phyloP scores from a whole-genome alignment of 2,329 filamentous ascomycete genomes.

The Moelleriella libera region DNA sequence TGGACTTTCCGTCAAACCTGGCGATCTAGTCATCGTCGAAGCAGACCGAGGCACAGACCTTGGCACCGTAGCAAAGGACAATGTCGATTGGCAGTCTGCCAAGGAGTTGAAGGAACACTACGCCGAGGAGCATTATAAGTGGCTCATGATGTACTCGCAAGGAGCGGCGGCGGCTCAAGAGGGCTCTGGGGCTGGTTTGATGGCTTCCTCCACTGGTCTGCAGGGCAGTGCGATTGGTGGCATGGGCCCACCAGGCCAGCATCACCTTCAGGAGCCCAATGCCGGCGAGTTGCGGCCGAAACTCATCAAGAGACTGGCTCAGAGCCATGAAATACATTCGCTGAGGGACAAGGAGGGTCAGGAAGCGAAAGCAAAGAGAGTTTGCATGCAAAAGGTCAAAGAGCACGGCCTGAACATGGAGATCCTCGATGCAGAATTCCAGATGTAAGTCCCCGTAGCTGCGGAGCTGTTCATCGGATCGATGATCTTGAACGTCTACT shows the following conservation, averaged over 20 bases:
- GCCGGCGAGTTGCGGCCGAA: conserved; percentile 79
- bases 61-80: conserved; percentile 79
- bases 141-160: conserved; percentile 97
- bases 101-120: conserved; percentile 85
- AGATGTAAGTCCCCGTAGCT: conserved; percentile 56
- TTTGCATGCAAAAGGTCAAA: conserved; percentile 91
- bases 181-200: conserved; percentile 44
- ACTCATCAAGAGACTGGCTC: conserved; percentile 89
- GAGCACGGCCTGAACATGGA: conserved; percentile 96
- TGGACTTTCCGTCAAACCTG: conserved; percentile 75
- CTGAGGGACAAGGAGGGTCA: conserved; percentile 93
- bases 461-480: background rate
- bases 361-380: conserved; percentile 91
- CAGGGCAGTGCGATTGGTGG: conserved; percentile 61
- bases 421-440: conserved; percentile 95
- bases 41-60: conserved; percentile 93
- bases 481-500: conserved; percentile 4
- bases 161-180: conserved; percentile 52
- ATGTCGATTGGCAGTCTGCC: conserved; percentile 76
- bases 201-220: conserved; percentile 48
- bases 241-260: conserved; percentile 62
- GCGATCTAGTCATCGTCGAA: conserved; percentile 93
- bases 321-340: conserved; percentile 77
- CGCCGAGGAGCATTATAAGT: conserved; percentile 90
- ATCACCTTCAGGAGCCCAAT: conserved; percentile 58